Evolutionary conservation across 345 rosid genomes (phyloP).

Genomic region (Eucalyptus erythrocorys): DNA sequence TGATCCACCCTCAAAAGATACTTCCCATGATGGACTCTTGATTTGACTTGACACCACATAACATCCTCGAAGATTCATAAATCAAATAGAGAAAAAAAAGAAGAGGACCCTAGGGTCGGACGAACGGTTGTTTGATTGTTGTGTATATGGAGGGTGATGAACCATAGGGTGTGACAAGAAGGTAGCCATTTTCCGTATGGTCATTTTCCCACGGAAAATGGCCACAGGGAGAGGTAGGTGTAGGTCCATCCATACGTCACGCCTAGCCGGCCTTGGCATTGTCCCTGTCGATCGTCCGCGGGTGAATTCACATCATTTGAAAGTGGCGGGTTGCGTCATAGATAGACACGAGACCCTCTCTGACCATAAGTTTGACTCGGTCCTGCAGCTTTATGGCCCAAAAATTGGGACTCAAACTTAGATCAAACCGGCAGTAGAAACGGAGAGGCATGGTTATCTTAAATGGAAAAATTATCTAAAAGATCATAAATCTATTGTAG

Average conservation of each 20-base stretch:
- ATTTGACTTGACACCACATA: not conserved
- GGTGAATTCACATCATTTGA: not conserved
- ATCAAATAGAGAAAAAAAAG: not conserved
- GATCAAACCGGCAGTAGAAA: too few species aligned
- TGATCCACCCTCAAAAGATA: not conserved
- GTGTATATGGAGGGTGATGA: not conserved
- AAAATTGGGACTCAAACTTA: not conserved
- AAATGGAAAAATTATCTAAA: not conserved
- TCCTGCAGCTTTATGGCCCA: not conserved
- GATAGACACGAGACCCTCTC: not conserved
- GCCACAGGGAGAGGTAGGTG: not conserved
- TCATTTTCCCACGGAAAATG: not conserved
- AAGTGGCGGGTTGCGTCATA: not conserved
- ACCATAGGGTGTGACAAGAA: not conserved
- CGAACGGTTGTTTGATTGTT: not conserved
- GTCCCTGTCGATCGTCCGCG: not conserved
- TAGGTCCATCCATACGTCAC: not conserved
- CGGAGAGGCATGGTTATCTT: not conserved
- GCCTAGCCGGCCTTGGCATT: not conserved
- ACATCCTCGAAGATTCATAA: not conserved
- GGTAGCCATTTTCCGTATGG: not conserved
- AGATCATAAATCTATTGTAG: rapidly evolving
- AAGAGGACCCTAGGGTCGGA: not conserved
- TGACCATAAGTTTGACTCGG: not conserved
- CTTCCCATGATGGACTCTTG: not conserved